Evolutionary conservation across 1,284 basidiomycete genomes (phyloP).

Genomic region (Termitomyces sp.): DNA sequence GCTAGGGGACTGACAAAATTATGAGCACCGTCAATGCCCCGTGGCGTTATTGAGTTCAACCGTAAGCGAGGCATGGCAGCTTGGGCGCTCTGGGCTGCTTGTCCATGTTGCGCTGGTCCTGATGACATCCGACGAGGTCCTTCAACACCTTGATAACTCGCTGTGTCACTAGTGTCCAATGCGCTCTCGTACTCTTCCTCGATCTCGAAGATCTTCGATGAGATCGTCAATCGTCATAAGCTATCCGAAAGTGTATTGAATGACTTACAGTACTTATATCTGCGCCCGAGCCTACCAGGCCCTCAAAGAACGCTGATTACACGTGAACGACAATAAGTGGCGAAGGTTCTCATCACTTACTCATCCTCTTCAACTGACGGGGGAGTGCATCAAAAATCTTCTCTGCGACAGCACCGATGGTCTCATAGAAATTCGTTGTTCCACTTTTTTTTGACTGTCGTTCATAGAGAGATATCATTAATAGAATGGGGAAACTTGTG

Average conservation of each 20-base stretch:
- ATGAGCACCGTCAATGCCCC: slow-evolving; percentile 37
- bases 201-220: slow-evolving; percentile 71
- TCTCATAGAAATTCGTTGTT: slow-evolving; percentile 67
- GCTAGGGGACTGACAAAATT: slow-evolving; percentile 60
- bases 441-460: slow-evolving; percentile 66
- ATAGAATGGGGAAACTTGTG: slow-evolving; percentile 83
- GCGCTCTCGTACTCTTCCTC: slow-evolving; percentile 67
- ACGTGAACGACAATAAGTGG: background rate
- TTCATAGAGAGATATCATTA: slow-evolving; percentile 80
- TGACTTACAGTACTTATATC: slow-evolving; percentile 69
- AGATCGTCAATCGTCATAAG: background rate
- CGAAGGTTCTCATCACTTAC: slow-evolving; percentile 38
- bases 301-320: slow-evolving; percentile 70
- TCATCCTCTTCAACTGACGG: slow-evolving; percentile 61
- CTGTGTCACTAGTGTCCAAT: slow-evolving; percentile 42
- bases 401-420: slow-evolving; percentile 61
- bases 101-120: slow-evolving; percentile 13
- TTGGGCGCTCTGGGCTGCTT: slow-evolving; percentile 2
- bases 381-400: slow-evolving; percentile 70
- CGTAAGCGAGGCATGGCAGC: slow-evolving; percentile 36
- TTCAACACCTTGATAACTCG: slow-evolving; percentile 22
- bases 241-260: background rate
- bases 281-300: slow-evolving; percentile 63
- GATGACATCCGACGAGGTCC: slow-evolving; percentile 22
- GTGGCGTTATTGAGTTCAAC: slow-evolving; percentile 42